A percentile compares a stretch with the other conserved stretches of the same genome.
Evolutionary conservation across 176 grass and related monocot genomes (phyloP).

Genomic region (Triticum monococcum): DNA sequence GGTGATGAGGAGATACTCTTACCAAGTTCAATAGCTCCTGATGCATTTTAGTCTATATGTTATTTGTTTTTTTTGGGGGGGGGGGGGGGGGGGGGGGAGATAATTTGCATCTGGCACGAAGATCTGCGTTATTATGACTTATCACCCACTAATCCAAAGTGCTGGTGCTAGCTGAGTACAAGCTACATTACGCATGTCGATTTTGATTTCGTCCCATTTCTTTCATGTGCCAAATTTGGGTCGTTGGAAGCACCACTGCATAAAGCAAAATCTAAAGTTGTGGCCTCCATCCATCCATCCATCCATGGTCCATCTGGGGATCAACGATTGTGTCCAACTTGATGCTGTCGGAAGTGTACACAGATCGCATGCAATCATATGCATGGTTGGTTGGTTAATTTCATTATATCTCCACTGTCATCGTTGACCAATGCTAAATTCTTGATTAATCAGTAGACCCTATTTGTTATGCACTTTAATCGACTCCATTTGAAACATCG

Average conservation of each 20-base stretch:
- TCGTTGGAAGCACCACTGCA: constrained; percentile 38
- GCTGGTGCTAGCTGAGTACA: neutral
- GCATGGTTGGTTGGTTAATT: neutral
- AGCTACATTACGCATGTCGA: neutral
- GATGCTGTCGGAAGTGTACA: constrained; percentile 10
- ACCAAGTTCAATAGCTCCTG: no score
- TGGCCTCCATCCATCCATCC: constrained; percentile 23
- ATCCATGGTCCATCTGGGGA: neutral
- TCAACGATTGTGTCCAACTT: constrained; percentile 21
- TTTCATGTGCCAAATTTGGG: constrained; percentile 43
- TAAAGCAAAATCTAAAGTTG: constrained; percentile 41
- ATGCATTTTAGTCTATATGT: no score
- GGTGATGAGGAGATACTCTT: no score
- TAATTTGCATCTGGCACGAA: no score
- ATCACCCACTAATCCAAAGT: no score
- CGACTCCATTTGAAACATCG: neutral
- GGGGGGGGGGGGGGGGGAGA: no score
- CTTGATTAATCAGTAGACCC: neutral
- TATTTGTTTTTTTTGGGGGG: no score
- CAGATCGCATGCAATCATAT: neutral
- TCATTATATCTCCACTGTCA: neutral
- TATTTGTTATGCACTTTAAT: neutral
- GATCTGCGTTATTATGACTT: no score
- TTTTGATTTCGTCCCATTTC: constrained; percentile 9
- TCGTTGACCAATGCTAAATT: neutral